phyloP scores from a whole-genome alignment of 2,329 filamentous ascomycete genomes.

The Diaporthe eres region DNA sequence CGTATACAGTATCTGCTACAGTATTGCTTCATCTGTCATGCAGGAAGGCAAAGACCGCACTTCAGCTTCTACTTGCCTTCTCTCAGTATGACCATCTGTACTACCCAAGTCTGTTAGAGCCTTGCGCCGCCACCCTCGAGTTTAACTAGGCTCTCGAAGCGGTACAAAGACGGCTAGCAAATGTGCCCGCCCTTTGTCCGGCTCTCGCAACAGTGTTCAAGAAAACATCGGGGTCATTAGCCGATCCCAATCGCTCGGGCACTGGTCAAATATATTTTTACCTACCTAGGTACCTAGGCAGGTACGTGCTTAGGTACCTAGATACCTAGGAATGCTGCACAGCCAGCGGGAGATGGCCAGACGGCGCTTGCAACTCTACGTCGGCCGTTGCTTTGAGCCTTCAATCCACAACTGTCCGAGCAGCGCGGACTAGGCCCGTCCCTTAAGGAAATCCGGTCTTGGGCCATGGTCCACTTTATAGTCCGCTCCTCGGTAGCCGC shows the following conservation, averaged over 20 bases:
- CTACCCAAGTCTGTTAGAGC: too few relatives aligned
- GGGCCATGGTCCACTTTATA: neutral
- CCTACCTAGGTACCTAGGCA: neutral
- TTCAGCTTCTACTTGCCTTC: neutral
- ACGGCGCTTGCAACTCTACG: neutral
- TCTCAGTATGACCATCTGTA: neutral
- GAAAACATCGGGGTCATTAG: neutral
- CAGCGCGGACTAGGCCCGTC: neutral
- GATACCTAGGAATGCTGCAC: neutral
- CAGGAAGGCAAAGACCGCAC: neutral
- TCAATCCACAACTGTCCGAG: neutral
- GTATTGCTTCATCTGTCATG: neutral
- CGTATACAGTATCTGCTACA: neutral
- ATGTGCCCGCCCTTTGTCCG: neutral
- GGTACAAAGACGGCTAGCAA: neutral
- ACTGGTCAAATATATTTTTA: neutral
- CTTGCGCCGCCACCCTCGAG: neutral
- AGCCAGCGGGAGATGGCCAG: neutral
- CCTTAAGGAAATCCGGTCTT: neutral
- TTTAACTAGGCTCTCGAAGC: neutral
- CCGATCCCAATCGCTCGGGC: neutral
- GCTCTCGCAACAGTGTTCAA: neutral
- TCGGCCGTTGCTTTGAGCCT: neutral
- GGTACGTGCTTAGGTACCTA: neutral
- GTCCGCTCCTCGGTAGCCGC: neutral